These are phyloP conservation scores for Conticribra guillardii DNA, from an alignment of 108 stramenopile species.

Conservation along the genomic window DNA sequence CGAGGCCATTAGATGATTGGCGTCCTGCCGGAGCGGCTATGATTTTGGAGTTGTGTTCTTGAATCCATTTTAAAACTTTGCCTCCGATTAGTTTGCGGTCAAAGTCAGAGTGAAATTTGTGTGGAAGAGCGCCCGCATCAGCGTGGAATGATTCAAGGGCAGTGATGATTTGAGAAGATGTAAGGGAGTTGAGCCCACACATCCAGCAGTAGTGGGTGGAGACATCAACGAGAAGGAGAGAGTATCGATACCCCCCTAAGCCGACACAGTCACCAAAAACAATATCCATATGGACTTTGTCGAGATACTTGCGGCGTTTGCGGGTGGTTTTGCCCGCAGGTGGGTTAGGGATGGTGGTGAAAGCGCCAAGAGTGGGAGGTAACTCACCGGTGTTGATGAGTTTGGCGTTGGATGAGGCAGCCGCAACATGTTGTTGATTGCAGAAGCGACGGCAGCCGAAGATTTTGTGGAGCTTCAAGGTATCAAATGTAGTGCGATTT, in stretches of 20 bases:
- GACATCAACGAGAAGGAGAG: slow-evolving; percentile 18
- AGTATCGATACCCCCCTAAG: slow-evolving; percentile 17
- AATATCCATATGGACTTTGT: too few relatives aligned
- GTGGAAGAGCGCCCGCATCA: neutral
- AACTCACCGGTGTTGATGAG: neutral
- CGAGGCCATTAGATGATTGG: slow-evolving; percentile 32
- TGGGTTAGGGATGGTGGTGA: slow-evolving; percentile 12
- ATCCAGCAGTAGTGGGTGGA: slow-evolving; percentile 19
- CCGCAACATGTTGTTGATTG: neutral
- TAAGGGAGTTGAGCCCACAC: slow-evolving; percentile 9
- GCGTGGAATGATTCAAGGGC: slow-evolving; percentile 5
- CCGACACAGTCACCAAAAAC: too few relatives aligned
- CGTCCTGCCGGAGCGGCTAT: slow-evolving; percentile 22
- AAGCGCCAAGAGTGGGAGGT: slow-evolving; percentile 5
- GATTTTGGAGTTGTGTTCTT: neutral
- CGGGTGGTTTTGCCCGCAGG: slow-evolving; percentile 1
- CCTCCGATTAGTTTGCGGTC: slow-evolving; percentile 27
- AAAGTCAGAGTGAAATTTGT: slow-evolving; percentile 21
- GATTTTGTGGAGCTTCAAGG: slow-evolving; percentile 1
- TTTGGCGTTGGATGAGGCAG: slow-evolving; percentile 1
- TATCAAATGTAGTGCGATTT: slow-evolving; percentile 1
- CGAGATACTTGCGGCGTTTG: slow-evolving; percentile 10
- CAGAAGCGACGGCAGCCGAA: slow-evolving; percentile 1
- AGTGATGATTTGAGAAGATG: neutral
- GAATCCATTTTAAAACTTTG: slow-evolving; percentile 3